Base-by-base conservation (phyloP, 805 yeast species). In the Schwanniomyces occidentalis region DNA sequence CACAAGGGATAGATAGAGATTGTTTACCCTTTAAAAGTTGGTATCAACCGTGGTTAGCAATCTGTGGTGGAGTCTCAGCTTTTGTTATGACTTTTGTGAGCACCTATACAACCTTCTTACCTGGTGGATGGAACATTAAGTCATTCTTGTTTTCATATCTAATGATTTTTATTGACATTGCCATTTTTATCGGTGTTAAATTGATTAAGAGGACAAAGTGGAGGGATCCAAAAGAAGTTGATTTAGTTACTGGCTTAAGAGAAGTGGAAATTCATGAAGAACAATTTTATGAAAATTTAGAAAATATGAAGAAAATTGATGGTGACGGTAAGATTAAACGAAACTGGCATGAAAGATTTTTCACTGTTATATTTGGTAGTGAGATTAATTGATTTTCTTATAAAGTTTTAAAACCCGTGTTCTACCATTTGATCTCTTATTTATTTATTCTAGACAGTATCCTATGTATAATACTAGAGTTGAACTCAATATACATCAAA, bases 121-220 rank as follows among this genome's bases (percentile, higher is more conserved):
- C 69, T 4, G 68, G 69, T 19, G 25, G 52, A 16, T 56, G 73
- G 62, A 53, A 51, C 32, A 40, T 56, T n/a, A 50, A 67, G 25
- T 54, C 70, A 2, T 72, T 72, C 41, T 55, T 71, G 42, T 69
- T 69, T 38, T 61, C 58, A 20, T 71, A 69, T 49, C 57, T 71
- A 38, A 58, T 69, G 55, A 49, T 67, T 15, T 71, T 72, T 27
- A 58, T 72, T 31, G 64, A 68, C 38, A 39, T 69, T 22, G 56
- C 52, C 4, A 44, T 65, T 10, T 65, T 48, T 35, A 19, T 59
- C 6, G 49, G 52, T 9, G 71, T 56, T 54, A 72, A 72, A 42
- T 1, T 72, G 4, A 10, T 65, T 36, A 56, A 45, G 42, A 59
- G 58, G 52, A 65, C 76, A 9, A 65, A 61, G 40, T 44, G 61